A percentile compares a stretch with the other conserved stretches of the same genome.
Conservation (phyloP, 164 flowering plant genomes). For the Berberis vulgaris region DNA sequence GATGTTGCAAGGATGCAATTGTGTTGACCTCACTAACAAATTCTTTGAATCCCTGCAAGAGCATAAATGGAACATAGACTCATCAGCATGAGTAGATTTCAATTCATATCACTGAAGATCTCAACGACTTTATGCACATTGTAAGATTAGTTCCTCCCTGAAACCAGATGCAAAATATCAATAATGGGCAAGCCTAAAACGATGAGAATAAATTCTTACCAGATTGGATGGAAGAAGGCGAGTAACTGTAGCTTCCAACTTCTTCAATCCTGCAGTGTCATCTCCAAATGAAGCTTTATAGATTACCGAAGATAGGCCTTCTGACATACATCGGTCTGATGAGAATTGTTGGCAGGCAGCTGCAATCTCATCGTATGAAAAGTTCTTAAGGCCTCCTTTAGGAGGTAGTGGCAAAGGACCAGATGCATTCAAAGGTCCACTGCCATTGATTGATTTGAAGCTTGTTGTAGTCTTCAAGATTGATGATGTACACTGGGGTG, state of each 20-base stretch:
- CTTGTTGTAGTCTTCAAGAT: conserved; percentile 50
- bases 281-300: conserved; percentile 87
- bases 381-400: conserved; percentile 42
- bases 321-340: conserved; percentile 73
- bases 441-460: conserved; percentile 45
- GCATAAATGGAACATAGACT: neutral
- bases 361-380: conserved; percentile 68
- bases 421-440: conserved; percentile 57
- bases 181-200: no score
- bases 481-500: conserved; percentile 37
- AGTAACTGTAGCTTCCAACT: conserved; percentile 82
- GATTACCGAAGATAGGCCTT: conserved; percentile 61
- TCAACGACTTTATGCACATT: no score
- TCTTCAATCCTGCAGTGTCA: conserved; percentile 47
- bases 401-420: conserved; percentile 95
- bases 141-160: no score
- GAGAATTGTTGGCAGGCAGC: conserved; percentile 73
- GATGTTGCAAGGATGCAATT: conserved; percentile 81
- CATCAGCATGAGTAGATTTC: no score
- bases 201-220: conserved; percentile 27
- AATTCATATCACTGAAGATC: no score
- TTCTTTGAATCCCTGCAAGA: conserved; percentile 53
- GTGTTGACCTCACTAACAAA: conserved; percentile 66
- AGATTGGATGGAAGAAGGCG: conserved; percentile 65
- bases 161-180: no score